Base-by-base conservation (phyloP, 1,284 basidiomycete genomes). In the Papiliotrema laurentii region DNA sequence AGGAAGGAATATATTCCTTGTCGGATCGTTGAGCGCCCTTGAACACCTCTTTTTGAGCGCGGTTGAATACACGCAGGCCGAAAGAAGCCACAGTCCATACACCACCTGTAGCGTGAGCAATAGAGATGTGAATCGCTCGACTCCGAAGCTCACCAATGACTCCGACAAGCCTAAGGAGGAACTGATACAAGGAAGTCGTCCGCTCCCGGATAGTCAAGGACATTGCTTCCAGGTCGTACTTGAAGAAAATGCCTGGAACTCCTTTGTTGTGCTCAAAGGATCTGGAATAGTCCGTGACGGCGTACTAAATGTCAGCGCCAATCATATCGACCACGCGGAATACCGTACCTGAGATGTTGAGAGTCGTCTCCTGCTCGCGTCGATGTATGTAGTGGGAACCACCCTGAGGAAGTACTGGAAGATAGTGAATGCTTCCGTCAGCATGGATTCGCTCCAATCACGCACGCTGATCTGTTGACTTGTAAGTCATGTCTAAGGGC, bases 341-440 rank as follows among this genome's bases (percentile, higher is more conserved):
- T 2, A 11, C 50, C 59, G 40, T 27, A 64, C 66, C 45, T 72
- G 72, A 63, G 92, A 85, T 0, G 94, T 98, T 27, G 82, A 71
- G 21, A 81, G 59, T n/a, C 81, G 24, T 44, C 68, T 48, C 73
- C 81, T 50, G 78, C 81, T 33, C 76, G 85, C 27, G 81, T 78
- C 85, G 55, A 94, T 81, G 72, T 97, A 97, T 3, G 85, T 87
- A 0, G 94, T 97, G 0, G 94, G 93, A 2, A 98, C 92, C 53
- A 97, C 87, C 40, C 88, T 87, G 14, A 97, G 76, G 78, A 89
- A 97, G 71, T 98, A 97, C 69, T 96, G 91, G 73, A 92, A 97
- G n/a, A 88, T 86, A 49, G 89, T 79, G 71, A 94, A 94, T n/a
- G 82, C 89, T 92, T 61, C 11, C 5, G 18, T 47, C 22, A 47